Conservation (phyloP, 2,329 filamentous ascomycete genomes). For the Trichoderma breve region DNA sequence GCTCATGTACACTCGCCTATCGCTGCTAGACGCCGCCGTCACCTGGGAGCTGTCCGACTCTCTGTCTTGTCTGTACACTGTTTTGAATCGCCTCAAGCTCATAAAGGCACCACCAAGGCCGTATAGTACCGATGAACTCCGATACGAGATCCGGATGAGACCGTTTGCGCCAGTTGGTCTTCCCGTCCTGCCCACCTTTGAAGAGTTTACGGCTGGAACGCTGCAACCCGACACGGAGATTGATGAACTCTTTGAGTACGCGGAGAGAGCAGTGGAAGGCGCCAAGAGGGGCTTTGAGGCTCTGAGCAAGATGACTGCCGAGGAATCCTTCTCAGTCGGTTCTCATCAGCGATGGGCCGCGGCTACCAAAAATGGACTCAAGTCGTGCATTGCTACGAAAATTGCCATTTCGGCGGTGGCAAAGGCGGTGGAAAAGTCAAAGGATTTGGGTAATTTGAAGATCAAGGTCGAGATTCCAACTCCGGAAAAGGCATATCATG, state of each 20-base stretch:
- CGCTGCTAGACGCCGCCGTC: slow-evolving; percentile 64
- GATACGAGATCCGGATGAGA: slow-evolving; percentile 84
- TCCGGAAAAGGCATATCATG: slow-evolving; percentile 56
- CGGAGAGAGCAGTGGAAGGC: slow-evolving; percentile 45
- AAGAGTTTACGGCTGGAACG: slow-evolving; percentile 54
- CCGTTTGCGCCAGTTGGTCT: slow-evolving; percentile 70
- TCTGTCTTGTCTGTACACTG: slow-evolving; percentile 62
- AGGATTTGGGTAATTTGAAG: slow-evolving; percentile 32
- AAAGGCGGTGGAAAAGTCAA: slow-evolving; percentile 49
- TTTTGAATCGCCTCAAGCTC: slow-evolving; percentile 58
- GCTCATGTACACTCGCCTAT: slow-evolving; percentile 56
- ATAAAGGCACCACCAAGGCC: slow-evolving; percentile 54
- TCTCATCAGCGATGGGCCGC: slow-evolving; percentile 62
- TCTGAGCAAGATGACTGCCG: slow-evolving; percentile 49
- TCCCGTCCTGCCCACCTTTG: slow-evolving; percentile 64
- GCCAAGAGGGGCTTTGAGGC: slow-evolving; percentile 58
- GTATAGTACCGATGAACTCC: slow-evolving; percentile 65
- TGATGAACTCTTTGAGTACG: slow-evolving; percentile 43
- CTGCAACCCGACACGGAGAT: slow-evolving; percentile 40
- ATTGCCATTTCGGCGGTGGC: slow-evolving; percentile 61
- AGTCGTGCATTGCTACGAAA: slow-evolving; percentile 68
- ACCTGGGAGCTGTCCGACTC: slow-evolving; percentile 57
- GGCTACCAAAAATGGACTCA: slow-evolving; percentile 59
- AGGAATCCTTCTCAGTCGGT: slow-evolving; percentile 54
- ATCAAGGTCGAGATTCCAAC: slow-evolving; percentile 53